These are phyloP conservation scores for Globisporangium camurandrum DNA, from an alignment of 352 stramenopile species.

Conservation along the genomic window DNA sequence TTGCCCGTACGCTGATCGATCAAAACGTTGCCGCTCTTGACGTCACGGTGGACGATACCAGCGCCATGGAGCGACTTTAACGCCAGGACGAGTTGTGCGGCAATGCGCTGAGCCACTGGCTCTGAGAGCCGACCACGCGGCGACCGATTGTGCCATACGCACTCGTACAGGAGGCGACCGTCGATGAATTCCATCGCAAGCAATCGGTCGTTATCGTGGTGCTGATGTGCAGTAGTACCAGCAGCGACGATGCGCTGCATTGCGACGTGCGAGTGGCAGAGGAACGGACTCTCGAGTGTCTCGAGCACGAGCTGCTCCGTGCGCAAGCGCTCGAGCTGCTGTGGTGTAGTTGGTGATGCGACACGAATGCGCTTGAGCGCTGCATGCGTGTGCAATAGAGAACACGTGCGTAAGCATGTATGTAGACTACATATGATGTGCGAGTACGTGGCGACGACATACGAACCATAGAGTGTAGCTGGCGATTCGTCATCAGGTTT, in stretches of 20 bases:
- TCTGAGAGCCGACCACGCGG: constrained; percentile 34
- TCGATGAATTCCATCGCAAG: constrained; percentile 57
- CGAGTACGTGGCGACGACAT: background rate
- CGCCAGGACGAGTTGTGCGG: constrained; percentile 61
- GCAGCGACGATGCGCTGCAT: constrained; percentile 19
- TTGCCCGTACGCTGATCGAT: constrained; percentile 30
- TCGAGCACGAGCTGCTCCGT: constrained; percentile 43
- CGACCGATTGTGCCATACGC: constrained; percentile 48
- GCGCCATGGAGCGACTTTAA: constrained; percentile 36
- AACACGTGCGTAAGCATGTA: background rate
- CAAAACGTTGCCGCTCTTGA: constrained; percentile 78
- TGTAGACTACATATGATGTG: too few relatives aligned
- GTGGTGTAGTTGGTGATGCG: constrained; percentile 19
- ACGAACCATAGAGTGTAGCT: background rate
- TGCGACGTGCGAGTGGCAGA: constrained; percentile 36
- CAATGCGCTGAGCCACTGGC: constrained; percentile 44
- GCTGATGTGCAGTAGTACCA: background rate
- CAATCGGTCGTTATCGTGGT: constrained; percentile 11
- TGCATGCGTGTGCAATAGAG: constrained; percentile 6
- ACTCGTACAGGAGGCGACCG: constrained; percentile 58
- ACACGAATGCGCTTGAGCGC: constrained; percentile 53
- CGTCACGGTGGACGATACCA: constrained; percentile 65
- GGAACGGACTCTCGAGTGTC: constrained; percentile 28
- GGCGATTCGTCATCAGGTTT: constrained; percentile 2
- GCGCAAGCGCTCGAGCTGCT: constrained; percentile 36